Evolutionary conservation across 495 filamentous ascomycete species (phyloP), one percentile per base, ranked within the genome.

Genomic region (Xylaria acuta): DNA sequence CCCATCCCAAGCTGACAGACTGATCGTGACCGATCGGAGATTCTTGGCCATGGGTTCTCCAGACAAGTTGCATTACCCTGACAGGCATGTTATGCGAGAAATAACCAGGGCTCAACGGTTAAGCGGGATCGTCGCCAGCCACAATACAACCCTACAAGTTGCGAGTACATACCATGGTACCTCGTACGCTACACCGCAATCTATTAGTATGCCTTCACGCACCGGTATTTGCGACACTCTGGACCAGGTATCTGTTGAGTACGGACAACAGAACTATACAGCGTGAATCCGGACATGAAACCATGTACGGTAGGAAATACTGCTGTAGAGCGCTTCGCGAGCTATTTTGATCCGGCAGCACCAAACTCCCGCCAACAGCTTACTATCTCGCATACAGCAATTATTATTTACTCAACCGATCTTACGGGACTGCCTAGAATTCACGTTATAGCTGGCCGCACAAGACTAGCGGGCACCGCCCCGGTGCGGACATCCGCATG

Each of bases 51-150:
- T 69, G 54, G 64, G 70, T 67, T 68, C 54, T 72, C 70, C 64
- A 71, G 36, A 66, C 69, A 65, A 65, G 59, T 71, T 60, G 63
- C 63, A 64, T 64, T 49, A 51, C 45, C 27, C 14, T 51, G 70
- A 49, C 72, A 49, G 68, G 49, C 71, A 64, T 53, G 41, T 70
- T 64, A 74, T 56, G 71, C 73, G 71, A 73, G 70, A 75, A 60
- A 67, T 75, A 67, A 47, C 69, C 62, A 72, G 74, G 71, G 70
- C 66, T 70, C 30, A 74, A 74, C 75, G 74, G 73, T 75, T 71
- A 69, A 74, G 73, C 60, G 71, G 74, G 71, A 74, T 68, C 72
- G 70, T 68, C 72, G 69, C 71, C 73, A 79, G 76, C 75, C 75
- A 77, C 71, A 72, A 67, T 73, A 63, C 69, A 34, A 71, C 69